Evolutionary conservation across 257 asterid species (phyloP).

Genomic region (Salvia miltiorrhiza): DNA sequence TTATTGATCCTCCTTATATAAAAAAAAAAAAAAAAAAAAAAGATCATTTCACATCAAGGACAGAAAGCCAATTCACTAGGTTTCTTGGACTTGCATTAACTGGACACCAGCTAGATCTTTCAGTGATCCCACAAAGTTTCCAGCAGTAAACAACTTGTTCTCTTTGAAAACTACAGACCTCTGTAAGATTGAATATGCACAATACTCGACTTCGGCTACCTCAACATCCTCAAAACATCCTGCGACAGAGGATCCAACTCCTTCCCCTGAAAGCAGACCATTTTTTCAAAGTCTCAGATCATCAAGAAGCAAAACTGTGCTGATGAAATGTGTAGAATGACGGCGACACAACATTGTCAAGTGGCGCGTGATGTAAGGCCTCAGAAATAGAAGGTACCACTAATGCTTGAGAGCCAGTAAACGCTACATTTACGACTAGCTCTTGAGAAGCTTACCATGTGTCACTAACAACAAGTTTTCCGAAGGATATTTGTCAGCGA

Average conservation of each 20-base stretch:
- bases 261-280: constrained; percentile 58
- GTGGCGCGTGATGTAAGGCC: too few species aligned
- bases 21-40: background rate
- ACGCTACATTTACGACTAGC: background rate
- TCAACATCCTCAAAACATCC: constrained; percentile 28
- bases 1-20: too few species aligned
- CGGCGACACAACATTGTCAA: background rate
- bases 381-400: too few species aligned
- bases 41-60: background rate
- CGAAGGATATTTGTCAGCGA: constrained; percentile 75
- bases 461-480: constrained; percentile 85
- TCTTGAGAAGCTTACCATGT: constrained; percentile 53
- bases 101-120: constrained; percentile 39
- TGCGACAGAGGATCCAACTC: constrained; percentile 61
- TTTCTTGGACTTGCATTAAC: constrained; percentile 14
- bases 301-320: background rate
- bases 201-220: constrained; percentile 66
- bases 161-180: constrained; percentile 40
- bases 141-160: constrained; percentile 40
- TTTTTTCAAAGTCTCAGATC: background rate
- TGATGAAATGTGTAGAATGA: background rate
- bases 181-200: constrained; percentile 45
- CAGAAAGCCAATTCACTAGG: constrained; percentile 4
- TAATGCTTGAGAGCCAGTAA: background rate
- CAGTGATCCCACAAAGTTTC: constrained; percentile 40